Evolutionary conservation across 2,329 filamentous ascomycete species (phyloP).

Genomic region (Aspergillus sp.): DNA sequence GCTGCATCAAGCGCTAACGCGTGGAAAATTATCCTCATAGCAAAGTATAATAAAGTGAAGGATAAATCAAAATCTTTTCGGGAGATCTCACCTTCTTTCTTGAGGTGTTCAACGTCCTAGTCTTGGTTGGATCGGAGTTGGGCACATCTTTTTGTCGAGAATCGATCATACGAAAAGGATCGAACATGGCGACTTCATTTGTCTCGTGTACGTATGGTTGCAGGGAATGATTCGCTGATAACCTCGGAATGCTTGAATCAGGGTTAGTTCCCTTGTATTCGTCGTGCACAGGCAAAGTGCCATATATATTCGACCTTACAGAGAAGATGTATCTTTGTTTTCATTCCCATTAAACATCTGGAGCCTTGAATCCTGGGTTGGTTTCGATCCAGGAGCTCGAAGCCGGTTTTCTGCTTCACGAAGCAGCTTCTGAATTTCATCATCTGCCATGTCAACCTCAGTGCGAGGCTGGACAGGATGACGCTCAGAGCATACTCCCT

Average conservation of each 20-base stretch:
- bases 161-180: slow-evolving; percentile 46
- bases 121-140: slow-evolving; percentile 1
- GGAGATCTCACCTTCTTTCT: slow-evolving; percentile 44
- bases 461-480: neutral
- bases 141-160: slow-evolving; percentile 34
- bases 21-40: slow-evolving; percentile 73
- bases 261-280: neutral
- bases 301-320: neutral
- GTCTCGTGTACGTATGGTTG: slow-evolving; percentile 50
- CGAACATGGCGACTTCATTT: slow-evolving; percentile 47
- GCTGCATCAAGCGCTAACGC: slow-evolving; percentile 62
- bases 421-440: slow-evolving; percentile 58
- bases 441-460: slow-evolving; percentile 48
- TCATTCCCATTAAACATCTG: neutral
- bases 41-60: slow-evolving; percentile 18
- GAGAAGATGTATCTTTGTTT: neutral
- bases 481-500: too few relatives aligned
- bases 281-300: too few relatives aligned
- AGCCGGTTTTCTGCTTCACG: slow-evolving; percentile 57
- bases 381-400: slow-evolving; percentile 16
- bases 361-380: neutral
- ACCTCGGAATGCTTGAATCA: slow-evolving; percentile 38
- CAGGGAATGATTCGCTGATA: slow-evolving; percentile 42
- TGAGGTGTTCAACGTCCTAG: neutral
- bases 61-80: too few relatives aligned